Conservation (phyloP, 192 early-diverging fungal genomes). For the Dissophora globulifera region DNA sequence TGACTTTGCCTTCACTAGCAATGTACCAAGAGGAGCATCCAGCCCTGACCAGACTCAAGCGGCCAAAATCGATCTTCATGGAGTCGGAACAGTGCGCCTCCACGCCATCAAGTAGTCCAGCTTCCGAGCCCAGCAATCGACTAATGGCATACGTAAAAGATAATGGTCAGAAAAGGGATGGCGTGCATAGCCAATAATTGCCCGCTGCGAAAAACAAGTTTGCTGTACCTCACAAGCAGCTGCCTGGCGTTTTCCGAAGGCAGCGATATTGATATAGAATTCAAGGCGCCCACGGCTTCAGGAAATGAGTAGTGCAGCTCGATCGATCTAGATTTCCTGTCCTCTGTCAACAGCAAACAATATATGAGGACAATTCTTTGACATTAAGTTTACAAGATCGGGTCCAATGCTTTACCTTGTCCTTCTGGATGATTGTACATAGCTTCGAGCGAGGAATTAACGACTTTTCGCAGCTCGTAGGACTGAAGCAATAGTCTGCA, state of each 20-base stretch:
- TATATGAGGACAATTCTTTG: too few relatives aligned
- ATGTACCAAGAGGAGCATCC: constrained; percentile 44
- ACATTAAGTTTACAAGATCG: too few relatives aligned
- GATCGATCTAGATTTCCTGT: constrained; percentile 4
- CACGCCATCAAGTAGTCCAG: constrained; percentile 32
- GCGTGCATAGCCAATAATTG: too few relatives aligned
- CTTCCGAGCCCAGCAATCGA: constrained; percentile 2
- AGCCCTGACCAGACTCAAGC: constrained; percentile 18
- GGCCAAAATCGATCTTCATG: constrained; percentile 45
- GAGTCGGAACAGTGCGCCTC: constrained; percentile 33
- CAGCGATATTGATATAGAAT: constrained; percentile 16
- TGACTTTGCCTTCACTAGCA: constrained; percentile 47
- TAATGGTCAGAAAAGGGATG: too few relatives aligned
- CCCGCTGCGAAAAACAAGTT: too few relatives aligned
- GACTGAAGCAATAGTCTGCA: constrained; percentile 25
- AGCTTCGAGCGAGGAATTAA: constrained; percentile 22
- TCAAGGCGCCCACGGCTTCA: constrained; percentile 3
- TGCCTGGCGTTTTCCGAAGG: constrained; percentile 19
- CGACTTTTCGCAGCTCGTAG: constrained; percentile 40
- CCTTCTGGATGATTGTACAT: constrained; percentile 26
- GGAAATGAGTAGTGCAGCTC: constrained; percentile 24
- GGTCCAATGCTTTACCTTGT: background rate
- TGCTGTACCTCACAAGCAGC: constrained; percentile 25
- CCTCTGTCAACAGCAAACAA: background rate
- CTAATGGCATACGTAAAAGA: too few relatives aligned